These are phyloP conservation scores for Salvia sclarea DNA, from an alignment of 305 asterid species.

Conservation along the genomic window DNA sequence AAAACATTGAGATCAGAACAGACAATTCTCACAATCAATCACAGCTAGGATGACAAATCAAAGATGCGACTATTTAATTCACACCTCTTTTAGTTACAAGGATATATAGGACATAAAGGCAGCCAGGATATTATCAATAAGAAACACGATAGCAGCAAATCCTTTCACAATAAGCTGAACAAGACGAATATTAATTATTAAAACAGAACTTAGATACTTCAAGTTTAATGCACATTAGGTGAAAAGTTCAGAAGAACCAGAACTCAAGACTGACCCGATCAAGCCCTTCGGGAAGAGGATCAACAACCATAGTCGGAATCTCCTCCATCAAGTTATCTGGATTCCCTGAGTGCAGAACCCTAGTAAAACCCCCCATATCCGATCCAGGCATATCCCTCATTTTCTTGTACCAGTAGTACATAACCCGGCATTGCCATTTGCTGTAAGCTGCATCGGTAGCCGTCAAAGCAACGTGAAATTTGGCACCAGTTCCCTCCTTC, in stretches of 20 bases:
- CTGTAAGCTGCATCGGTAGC: slow-evolving; percentile 91
- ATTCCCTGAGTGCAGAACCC: slow-evolving; percentile 88
- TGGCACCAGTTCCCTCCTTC: slow-evolving; percentile 33
- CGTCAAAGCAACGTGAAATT: slow-evolving; percentile 70
- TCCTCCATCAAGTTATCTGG: slow-evolving; percentile 89
- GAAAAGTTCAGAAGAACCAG: slow-evolving; percentile 4
- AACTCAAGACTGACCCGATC: slow-evolving; percentile 69
- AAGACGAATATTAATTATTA: not conserved
- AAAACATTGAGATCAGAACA: not conserved
- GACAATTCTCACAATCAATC: not conserved
- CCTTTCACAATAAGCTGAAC: not conserved
- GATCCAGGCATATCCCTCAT: slow-evolving; percentile 73
- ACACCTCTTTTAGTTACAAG: not conserved
- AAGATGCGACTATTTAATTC: not conserved
- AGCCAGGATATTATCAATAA: not conserved
- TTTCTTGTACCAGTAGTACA: slow-evolving; percentile 96
- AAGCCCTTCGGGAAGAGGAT: slow-evolving; percentile 90
- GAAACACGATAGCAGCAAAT: not conserved
- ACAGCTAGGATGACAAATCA: not conserved
- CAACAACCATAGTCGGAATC: slow-evolving; percentile 83
- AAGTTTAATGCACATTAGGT: not conserved
- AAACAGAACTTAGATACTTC: not conserved
- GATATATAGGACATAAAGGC: not conserved
- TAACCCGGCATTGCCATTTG: slow-evolving; percentile 92
- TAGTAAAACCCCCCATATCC: slow-evolving; percentile 93